Conservation (phyloP, 2,329 filamentous ascomycete species). For the Teratosphaeria epicoccoides region DNA sequence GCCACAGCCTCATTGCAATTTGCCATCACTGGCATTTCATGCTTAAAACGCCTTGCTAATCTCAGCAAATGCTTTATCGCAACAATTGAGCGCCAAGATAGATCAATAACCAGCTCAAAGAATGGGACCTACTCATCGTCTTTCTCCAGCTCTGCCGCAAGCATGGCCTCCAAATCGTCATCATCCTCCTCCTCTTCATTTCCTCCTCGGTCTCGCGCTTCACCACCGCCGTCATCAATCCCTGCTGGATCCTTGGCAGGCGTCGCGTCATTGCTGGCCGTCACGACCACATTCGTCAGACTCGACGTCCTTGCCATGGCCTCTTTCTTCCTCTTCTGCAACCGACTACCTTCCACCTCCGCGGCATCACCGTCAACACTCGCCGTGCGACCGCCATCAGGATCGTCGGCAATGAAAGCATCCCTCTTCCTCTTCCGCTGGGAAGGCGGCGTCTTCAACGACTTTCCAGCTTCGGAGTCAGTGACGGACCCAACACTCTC, state of each 20-base stretch:
- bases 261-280: conserved; percentile 2
- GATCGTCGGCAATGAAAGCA: conserved; percentile 19
- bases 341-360: conserved; percentile 32
- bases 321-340: conserved; percentile 39
- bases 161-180: conserved; percentile 48
- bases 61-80: too few species aligned
- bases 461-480: conserved; percentile 8
- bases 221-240: conserved; percentile 29
- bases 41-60: not conserved
- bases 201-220: too few species aligned
- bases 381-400: conserved; percentile 16
- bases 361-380: conserved; percentile 26
- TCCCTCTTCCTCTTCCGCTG: conserved; percentile 22
- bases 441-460: conserved; percentile 16
- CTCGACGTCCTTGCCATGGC: conserved; percentile 38
- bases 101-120: too few species aligned
- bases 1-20: not conserved
- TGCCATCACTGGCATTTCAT: not conserved
- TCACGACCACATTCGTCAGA: conserved; percentile 31
- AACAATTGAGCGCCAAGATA: too few species aligned
- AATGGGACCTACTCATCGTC: conserved; percentile 12
- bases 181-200: conserved; percentile 23
- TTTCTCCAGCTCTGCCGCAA: conserved; percentile 34
- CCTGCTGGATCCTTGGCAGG: conserved; percentile 28
- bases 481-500: conserved; percentile 16